Conservation (phyloP, 2,329 filamentous ascomycete species). For the Alternaria postmessia region DNA sequence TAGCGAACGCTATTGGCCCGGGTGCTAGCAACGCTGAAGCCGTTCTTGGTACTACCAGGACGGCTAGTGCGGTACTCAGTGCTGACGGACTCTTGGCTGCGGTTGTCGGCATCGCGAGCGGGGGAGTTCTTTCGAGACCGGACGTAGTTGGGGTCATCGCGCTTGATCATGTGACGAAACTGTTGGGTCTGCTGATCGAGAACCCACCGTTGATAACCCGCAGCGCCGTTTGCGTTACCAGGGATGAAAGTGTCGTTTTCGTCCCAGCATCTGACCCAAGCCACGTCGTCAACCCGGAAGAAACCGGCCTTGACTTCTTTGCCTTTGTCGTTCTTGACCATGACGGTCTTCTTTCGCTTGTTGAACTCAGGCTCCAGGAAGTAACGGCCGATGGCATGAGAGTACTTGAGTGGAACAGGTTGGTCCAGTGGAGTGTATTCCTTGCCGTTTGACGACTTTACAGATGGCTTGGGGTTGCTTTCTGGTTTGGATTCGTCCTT, state of each 20-base stretch:
- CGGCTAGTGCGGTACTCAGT: constrained; percentile 36
- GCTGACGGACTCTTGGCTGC: constrained; percentile 43
- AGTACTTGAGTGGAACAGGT: constrained; percentile 55
- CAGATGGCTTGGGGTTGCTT: constrained; percentile 25
- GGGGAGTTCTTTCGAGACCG: constrained; percentile 34
- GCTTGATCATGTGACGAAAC: constrained; percentile 51
- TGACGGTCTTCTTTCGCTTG: constrained; percentile 55
- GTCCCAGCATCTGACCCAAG: constrained; percentile 62
- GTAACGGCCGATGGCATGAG: constrained; percentile 59
- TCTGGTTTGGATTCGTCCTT: constrained; percentile 37
- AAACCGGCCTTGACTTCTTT: constrained; percentile 54
- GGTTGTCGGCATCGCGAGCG: constrained; percentile 28
- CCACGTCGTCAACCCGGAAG: constrained; percentile 60
- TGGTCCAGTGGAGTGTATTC: constrained; percentile 40
- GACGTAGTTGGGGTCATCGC: constrained; percentile 49
- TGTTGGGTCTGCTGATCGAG: constrained; percentile 52
- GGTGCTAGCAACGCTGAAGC: constrained; percentile 36
- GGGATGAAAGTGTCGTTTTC: constrained; percentile 59
- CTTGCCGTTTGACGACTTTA: constrained; percentile 17
- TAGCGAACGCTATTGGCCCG: constrained; percentile 41
- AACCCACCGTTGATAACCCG: constrained; percentile 57
- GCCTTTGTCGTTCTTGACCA: constrained; percentile 50
- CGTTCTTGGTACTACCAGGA: constrained; percentile 36
- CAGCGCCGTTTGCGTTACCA: constrained; percentile 44
- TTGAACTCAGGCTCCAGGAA: constrained; percentile 59